These are phyloP conservation scores for Moesziomyces antarcticus DNA, from an alignment of 1,284 basidiomycete species.

Conservation along the genomic window DNA sequence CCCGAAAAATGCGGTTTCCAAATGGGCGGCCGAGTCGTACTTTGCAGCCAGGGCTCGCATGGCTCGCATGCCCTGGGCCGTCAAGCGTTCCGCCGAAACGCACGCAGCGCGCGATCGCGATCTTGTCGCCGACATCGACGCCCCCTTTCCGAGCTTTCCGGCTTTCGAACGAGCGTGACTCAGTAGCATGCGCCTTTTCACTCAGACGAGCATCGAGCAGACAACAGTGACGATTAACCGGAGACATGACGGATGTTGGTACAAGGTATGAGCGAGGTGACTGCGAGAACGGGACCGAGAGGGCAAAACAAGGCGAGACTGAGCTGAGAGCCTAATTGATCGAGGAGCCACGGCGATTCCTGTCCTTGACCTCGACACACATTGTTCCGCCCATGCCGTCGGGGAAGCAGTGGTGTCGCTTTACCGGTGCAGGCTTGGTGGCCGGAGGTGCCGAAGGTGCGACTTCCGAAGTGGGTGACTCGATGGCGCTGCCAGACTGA, in stretches of 20 bases:
- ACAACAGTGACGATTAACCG: neutral
- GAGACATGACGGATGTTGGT: neutral
- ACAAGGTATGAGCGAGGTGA: neutral
- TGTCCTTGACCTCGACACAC: conserved; percentile 43
- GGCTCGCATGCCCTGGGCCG: conserved; percentile 6
- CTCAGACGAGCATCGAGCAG: neutral
- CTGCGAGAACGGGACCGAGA: neutral
- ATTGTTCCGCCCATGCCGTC: conserved; percentile 48
- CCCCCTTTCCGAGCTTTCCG: conserved; percentile 14
- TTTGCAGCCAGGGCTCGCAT: conserved; percentile 8
- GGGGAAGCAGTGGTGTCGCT: conserved; percentile 45
- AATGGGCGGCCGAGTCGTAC: conserved; percentile 12
- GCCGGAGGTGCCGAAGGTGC: conserved; percentile 5
- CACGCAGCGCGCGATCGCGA: conserved; percentile 1
- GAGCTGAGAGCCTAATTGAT: conserved; percentile 14
- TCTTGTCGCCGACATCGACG: conserved; percentile 15
- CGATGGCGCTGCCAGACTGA: conserved; percentile 14
- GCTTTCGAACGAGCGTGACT: conserved; percentile 8
- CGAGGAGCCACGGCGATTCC: conserved; percentile 38
- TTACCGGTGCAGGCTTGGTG: conserved; percentile 9
- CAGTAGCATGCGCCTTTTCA: neutral
- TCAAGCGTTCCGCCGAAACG: conserved; percentile 3
- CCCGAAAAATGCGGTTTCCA: conserved; percentile 7
- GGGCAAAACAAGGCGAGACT: too few relatives aligned
- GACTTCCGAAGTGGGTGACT: conserved; percentile 19